Evolutionary conservation across 148 eudicot species (phyloP).

Genomic region (Heliosperma pusillum): DNA sequence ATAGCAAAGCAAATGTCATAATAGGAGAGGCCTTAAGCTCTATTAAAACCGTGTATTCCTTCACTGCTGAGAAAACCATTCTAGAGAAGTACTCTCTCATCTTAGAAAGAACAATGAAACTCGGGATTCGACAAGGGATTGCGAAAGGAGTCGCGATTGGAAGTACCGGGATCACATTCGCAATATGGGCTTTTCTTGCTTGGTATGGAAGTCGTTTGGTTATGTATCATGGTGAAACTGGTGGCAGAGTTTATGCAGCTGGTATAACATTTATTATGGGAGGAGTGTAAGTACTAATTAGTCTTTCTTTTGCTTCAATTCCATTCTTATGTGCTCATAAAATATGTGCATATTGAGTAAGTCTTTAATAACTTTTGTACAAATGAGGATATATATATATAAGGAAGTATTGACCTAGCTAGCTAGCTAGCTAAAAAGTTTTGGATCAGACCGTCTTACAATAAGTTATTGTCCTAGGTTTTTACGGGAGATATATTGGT

Average conservation of each 20-base stretch:
- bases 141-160: slow-evolving; percentile 95
- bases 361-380: no score
- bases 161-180: slow-evolving; percentile 75
- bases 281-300: slow-evolving; percentile 91
- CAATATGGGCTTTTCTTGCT: slow-evolving; percentile 92
- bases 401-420: no score
- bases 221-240: slow-evolving; percentile 81
- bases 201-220: slow-evolving; percentile 93
- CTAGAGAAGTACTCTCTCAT: slow-evolving; percentile 55
- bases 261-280: slow-evolving; percentile 76
- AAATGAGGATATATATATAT: no score
- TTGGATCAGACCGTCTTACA: no score
- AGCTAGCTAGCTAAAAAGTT: no score
- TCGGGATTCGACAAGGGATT: slow-evolving; percentile 74
- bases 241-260: slow-evolving; percentile 84
- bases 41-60: slow-evolving; percentile 80
- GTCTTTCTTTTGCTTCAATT: neutral
- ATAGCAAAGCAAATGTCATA: slow-evolving; percentile 65
- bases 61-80: slow-evolving; percentile 75
- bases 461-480: no score
- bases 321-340: neutral
- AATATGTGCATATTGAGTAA: no score
- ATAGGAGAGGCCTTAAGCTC: slow-evolving; percentile 76
- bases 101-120: slow-evolving; percentile 50
- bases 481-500: no score